Evolutionary conservation across 1,284 basidiomycete species (phyloP), one percentile per base, ranked within the genome.

Genomic region (Trametes versicolor): DNA sequence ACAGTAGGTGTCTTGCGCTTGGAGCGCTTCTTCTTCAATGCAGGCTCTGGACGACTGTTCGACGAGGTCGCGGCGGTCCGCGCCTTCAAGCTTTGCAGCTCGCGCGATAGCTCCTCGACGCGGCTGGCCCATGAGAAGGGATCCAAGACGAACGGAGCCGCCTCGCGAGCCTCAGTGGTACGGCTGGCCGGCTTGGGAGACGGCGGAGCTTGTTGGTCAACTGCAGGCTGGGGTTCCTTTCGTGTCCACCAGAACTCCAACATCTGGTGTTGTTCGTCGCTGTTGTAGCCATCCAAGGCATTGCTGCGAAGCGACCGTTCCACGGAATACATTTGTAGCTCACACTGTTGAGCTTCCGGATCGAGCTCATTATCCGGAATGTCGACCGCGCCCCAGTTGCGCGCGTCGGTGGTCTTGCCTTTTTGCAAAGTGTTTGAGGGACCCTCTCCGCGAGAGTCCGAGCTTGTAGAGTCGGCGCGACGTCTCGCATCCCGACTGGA

Each of bases 381-480:
- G 3, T 39, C 58, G 17, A 45, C 52, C 29, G 37, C 55, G 34
- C 68, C 66, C 68, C 68, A 70, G 48, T 70, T 65, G n/a, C 63
- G 60, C 23, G 65, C 63, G 36, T 70, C 66, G 34, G 65, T 43
- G 1, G 53, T 41, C 52, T 72, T 72, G 0, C 69, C 71, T 37
- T 72, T 72, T n/a, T 29, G 23, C 54, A n/a, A 23, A 7, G 41
- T 32, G 23, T 36, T 25, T 1, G 70, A 71, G 1, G 67, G 59
- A 6, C 67, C 70, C 29, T 67, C 70, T 0, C 55, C 65, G 0
- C 43, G 62, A n/a, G 65, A 66, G 29, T 58, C 58, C 2, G 52
- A 15, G 43, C 52, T 50, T 5, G 23, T 23, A 2, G 54, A 45
- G 15, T 23, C 23, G 3, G 17, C 21, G 19, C 36, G 45, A 34